Evolutionary conservation across 208 protist species (phyloP), one percentile per base, ranked within the genome.

Genomic region (Kentomonas sorsogonicus): DNA sequence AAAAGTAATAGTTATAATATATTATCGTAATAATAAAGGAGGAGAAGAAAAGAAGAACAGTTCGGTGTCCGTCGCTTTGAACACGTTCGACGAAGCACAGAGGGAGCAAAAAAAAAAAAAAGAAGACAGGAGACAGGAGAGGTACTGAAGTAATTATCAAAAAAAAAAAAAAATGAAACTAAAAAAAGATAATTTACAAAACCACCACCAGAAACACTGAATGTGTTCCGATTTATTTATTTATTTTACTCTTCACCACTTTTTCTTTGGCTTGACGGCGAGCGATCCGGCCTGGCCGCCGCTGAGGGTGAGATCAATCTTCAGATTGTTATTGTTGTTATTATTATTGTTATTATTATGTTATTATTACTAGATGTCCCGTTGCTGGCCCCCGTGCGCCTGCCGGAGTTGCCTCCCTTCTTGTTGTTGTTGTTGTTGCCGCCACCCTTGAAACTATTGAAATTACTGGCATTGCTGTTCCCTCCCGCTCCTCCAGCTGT

Each of bases 51-150:
- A n/a, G n/a, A n/a, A n/a, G n/a, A n/a, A n/a, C n/a, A n/a, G n/a
- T n/a, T n/a, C n/a, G n/a, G n/a, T n/a, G n/a, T n/a, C n/a, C n/a
- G n/a, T n/a, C n/a, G n/a, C n/a, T n/a, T n/a, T n/a, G n/a, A n/a
- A n/a, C n/a, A n/a, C n/a, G n/a, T n/a, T n/a, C n/a, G n/a, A n/a
- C n/a, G n/a, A n/a, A n/a, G n/a, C n/a, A n/a, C n/a, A n/a, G n/a
- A n/a, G n/a, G n/a, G n/a, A 33, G 40, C 41, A 61, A 52, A 26
- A 5, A 50, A 51, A 51, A 46, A 54, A 52, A 41, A 22, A 59
- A 53, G 23, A 53, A 58, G 15, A 39, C 11, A 44, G 16, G 46
- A 5, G 53, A 20, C 27, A 22, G 27, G 16, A 22, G 51, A 55
- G 41, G 25, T 16, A 60, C 13, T 29, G n/a, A 27, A 30, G 25